Evolutionary conservation across 108 stramenopile genomes (phyloP), one percentile per base, ranked within the genome.

Genomic region (Seminavis robusta): DNA sequence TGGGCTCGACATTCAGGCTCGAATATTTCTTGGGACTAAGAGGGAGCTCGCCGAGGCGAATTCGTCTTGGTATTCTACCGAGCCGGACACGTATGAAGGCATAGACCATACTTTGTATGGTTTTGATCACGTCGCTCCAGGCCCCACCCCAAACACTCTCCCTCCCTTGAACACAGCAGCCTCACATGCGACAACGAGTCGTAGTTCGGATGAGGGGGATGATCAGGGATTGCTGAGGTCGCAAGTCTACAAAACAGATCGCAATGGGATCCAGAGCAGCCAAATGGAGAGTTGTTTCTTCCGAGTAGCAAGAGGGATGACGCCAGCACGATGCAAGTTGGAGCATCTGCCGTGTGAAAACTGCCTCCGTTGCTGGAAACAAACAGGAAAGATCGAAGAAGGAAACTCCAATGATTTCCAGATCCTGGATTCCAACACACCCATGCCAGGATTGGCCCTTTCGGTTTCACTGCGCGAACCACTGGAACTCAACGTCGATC

Each of bases 401-500:
- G 15, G 6, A 43, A n/a, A 15, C 16, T 30, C 56, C 13, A 34
- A 6, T 25, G 11, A n/a, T 15, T 21, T 6, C 29, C 58, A 51
- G 29, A 11, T 45, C 31, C 53, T 83, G 56, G 82, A 86, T 39
- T 30, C 36, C 13, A 29, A 42, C 17, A 76, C 68, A 52, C 88
- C 88, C 30, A 65, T 90, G 77, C 82, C 82, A 26, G 88, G 88
- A 28, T 56, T 84, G 17, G 75, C 76, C 2, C 67, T 86, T 24
- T 72, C 62, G n/a, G 45, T 86, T 10, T 65, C 59, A 0, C 47
- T 86, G 15, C 59, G 73, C 0, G 88, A 90, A 43, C 81, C 84
- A 5, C 36, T 90, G 17, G 88, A 90, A 53, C 24, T 86, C 23
- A 90, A 86, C 67, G 53, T 86, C 7, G 88, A 90, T 61, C 56